Base-by-base conservation (phyloP, 306 rosid species). In the Corylus americana region DNA sequence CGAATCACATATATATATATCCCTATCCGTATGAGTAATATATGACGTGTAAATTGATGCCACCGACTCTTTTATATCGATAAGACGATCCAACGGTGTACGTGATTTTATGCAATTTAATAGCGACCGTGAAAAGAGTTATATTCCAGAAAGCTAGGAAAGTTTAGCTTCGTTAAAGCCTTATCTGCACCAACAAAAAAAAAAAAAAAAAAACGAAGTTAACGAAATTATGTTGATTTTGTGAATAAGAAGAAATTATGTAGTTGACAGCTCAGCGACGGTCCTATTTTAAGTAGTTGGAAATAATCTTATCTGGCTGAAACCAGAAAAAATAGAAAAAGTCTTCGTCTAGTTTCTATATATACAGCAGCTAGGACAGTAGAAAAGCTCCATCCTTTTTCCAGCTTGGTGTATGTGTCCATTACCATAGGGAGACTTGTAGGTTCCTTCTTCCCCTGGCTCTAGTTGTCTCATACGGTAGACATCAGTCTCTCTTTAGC, bases 251-350 rank as follows among this genome's bases (percentile, higher is more conserved):
- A 18, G 13, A 42, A 44, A 31, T 16, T 27, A 49, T 69, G 49
- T 57, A 18, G 18, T 74, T 79, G 84, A 84, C 90, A 83, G 90
- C 85, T 83, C 87, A 67, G 11, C 50, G 5, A 14, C 53, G 39
- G 44, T 63, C 27, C 25, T 37, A 76, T 17, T 45, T 70, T 45
- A 11, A 10, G 47, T 61, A 44, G 61, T 27, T 0, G 17, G 45
- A 16, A 11, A 2, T 7, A 48, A 17, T 64, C 7, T 45, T 16
- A 54, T 49, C 55, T 20, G 57, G n/a, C 87, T 80, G 74, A 81
- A 77, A 14, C 14, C 14, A 27, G 11, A 61, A 17, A 17, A 17
- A 16, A 17, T 2, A 5, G 4, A 7, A 27, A 2, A 37, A 39
- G 10, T 17, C 71, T 8, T 18, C 7, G 12, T 8, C 13, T 0